phyloP scores from a whole-genome alignment of 805 yeast species.

The Kodamaea hsintzibuensis region DNA sequence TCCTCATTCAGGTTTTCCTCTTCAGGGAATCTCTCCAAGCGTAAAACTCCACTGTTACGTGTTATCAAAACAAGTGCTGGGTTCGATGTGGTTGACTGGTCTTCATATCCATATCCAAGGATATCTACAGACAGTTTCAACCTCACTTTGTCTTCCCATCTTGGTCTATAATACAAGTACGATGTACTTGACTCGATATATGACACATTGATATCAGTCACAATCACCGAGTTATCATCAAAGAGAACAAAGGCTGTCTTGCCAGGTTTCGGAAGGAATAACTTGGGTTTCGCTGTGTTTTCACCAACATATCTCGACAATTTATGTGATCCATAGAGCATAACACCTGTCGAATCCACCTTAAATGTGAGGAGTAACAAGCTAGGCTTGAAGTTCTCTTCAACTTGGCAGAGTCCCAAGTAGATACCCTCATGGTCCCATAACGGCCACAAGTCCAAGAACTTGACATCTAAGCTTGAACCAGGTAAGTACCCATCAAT shows the following conservation, averaged over 20 bases:
- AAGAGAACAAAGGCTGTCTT: slow-evolving; percentile 61
- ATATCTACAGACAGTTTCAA: slow-evolving; percentile 55
- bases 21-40: slow-evolving; percentile 50
- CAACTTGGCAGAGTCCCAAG: slow-evolving; percentile 37
- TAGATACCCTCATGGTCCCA: slow-evolving; percentile 34
- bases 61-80: slow-evolving; percentile 52
- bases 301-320: slow-evolving; percentile 8
- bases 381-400: slow-evolving; percentile 22
- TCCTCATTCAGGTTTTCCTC: slow-evolving; percentile 20
- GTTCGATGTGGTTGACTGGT: slow-evolving; percentile 33
- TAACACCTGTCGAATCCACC: slow-evolving; percentile 50
- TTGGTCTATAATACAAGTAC: slow-evolving; percentile 40
- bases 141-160: slow-evolving; percentile 81
- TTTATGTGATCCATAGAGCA: slow-evolving; percentile 65
- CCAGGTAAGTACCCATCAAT: slow-evolving; percentile 47
- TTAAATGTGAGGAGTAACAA: slow-evolving; percentile 54
- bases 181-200: slow-evolving; percentile 22
- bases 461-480: slow-evolving; percentile 48
- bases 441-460: slow-evolving; percentile 62
- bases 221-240: slow-evolving; percentile 54
- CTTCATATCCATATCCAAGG: slow-evolving; percentile 61
- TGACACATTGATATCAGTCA: slow-evolving; percentile 57
- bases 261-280: slow-evolving; percentile 59
- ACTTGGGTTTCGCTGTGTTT: slow-evolving; percentile 35
- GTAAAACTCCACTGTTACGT: slow-evolving; percentile 59